A percentile compares a stretch with the other conserved stretches of the same genome.
These are phyloP conservation scores for Przewalskia tangutica DNA, from an alignment of 257 asterid species.

Conservation along the genomic window DNA sequence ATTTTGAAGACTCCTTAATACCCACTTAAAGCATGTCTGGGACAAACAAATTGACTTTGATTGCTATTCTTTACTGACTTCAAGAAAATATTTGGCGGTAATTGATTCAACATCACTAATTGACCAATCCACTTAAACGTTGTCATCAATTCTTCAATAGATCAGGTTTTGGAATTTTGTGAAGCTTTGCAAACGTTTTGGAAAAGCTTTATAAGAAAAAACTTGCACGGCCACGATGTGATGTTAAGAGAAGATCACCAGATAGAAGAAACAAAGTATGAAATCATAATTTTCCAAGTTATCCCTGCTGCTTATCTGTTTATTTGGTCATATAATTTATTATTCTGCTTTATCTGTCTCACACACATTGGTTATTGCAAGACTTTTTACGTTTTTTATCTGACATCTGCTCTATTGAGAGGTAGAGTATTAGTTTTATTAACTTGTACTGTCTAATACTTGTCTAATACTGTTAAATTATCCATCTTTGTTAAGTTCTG, in stretches of 20 bases:
- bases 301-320: background rate
- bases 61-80: background rate
- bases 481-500: background rate
- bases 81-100: background rate
- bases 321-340: background rate
- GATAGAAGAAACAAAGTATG: background rate
- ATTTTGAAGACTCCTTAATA: background rate
- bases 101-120: background rate
- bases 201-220: background rate
- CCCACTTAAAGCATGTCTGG: background rate
- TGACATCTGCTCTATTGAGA: background rate
- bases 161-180: background rate
- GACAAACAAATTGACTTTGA: background rate
- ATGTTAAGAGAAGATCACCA: background rate
- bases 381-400: background rate
- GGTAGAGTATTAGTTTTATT: background rate
- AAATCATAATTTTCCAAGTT: background rate
- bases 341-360: background rate
- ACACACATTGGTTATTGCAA: background rate
- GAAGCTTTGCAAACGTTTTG: background rate
- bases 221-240: background rate
- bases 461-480: background rate
- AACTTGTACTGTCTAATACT: background rate
- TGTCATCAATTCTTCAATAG: background rate
- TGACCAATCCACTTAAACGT: background rate